Evolutionary conservation across 2,329 filamentous ascomycete genomes (phyloP).

Genomic region (Aspergillus proliferans): DNA sequence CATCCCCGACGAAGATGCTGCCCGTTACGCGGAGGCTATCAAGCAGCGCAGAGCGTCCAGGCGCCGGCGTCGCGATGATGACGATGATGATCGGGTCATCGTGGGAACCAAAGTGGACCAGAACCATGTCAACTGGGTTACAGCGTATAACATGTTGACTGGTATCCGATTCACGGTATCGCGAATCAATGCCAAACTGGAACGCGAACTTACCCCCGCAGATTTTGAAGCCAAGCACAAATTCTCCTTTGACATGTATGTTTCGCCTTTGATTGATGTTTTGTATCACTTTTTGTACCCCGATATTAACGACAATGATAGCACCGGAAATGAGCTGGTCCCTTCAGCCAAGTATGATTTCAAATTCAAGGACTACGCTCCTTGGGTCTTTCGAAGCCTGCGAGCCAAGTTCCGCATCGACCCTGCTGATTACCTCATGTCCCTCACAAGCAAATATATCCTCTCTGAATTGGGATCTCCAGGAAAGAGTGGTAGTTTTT

Average conservation of each 20-base stretch:
- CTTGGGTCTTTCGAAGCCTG: constrained; percentile 95
- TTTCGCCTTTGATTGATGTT: constrained; percentile 14
- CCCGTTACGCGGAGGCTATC: constrained; percentile 87
- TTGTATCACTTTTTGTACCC: constrained; percentile 27
- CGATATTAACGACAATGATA: constrained; percentile 31
- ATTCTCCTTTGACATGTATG: constrained; percentile 96
- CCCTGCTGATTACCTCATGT: constrained; percentile 96
- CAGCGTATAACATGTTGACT: constrained; percentile 98
- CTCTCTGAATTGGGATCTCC: constrained; percentile 94
- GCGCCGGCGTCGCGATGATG: constrained; percentile 74
- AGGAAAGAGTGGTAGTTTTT: constrained; percentile 97
- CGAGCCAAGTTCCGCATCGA: constrained; percentile 83
- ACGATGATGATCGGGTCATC: constrained; percentile 82
- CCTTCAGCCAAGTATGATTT: constrained; percentile 99
- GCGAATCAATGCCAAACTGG: constrained; percentile 91
- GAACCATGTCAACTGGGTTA: constrained; percentile 94
- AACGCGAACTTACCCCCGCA: constrained; percentile 78
- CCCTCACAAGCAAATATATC: constrained; percentile 96
- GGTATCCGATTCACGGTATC: constrained; percentile 97
- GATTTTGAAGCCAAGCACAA: constrained; percentile 95
- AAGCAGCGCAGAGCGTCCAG: constrained; percentile 87
- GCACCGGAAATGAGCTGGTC: constrained; percentile 92
- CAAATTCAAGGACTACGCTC: constrained; percentile 99
- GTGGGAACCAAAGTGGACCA: constrained; percentile 98
- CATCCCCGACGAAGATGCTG: constrained; percentile 79